Evolutionary conservation across 1,284 basidiomycete genomes (phyloP), one percentile per base, ranked within the genome.

Genomic region (Dichomitus squalens): DNA sequence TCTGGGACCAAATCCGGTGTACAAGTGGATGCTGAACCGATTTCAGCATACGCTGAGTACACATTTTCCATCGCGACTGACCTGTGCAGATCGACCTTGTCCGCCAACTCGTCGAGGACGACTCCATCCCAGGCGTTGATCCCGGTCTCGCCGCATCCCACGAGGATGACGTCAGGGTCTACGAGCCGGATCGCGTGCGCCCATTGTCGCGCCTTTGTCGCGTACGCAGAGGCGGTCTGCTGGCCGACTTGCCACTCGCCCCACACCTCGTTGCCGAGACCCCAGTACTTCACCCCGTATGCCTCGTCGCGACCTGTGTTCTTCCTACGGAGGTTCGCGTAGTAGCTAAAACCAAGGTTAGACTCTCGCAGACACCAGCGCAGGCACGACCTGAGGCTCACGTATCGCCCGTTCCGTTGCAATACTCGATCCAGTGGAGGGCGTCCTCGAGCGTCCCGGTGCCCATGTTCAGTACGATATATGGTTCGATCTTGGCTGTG

Each of bases 401-500:
- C 66, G 64, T 67, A 73, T 70, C 68, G 4, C 68, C 68, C 0
- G 65, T 67, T 70, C 78, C 81, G 64, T 87, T 87, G 67, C 85
- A 87, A 70, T 87, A 87, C 60, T 87, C 85, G 23, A 87, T 65
- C 85, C 85, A 87, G 2, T 78, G 80, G n/a, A 88, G 72, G 0
- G 85, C 84, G 52, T 86, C 85, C 58, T 85, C 82, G 21, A 83
- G 72, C 0, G 83, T 83, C 2, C 85, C 85, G 0, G 84, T 85
- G 7, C 84, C 85, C 85, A 87, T 85, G 71, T 87, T 86, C 49
- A 87, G 65, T 61, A 84, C 85, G 46, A 87, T 79, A 67, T 81
- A 87, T 2, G 85, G 85, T 68, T 87, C 85, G 11, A 76, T 76
- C 27, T 74, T 79, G 27, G 80, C 73, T 44, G 71, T 74, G 43